phyloP scores from a whole-genome alignment of 2,329 filamentous ascomycete genomes.

The Phoma sp. region DNA sequence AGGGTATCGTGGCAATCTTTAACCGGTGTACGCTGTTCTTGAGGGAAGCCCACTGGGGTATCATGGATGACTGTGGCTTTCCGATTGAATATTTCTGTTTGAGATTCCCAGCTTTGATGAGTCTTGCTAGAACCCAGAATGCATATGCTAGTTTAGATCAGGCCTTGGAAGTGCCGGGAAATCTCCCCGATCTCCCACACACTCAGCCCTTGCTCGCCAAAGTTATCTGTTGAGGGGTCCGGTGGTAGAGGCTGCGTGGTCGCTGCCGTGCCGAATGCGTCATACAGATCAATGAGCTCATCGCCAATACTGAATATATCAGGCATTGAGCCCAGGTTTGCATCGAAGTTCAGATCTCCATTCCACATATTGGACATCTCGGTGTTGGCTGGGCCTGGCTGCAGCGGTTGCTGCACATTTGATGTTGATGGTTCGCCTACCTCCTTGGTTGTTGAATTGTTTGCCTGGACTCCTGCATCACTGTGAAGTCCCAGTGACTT shows the following conservation, averaged over 20 bases:
- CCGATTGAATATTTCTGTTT: too few species aligned
- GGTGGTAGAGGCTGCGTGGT: conserved; percentile 1
- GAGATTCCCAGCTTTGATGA: too few species aligned
- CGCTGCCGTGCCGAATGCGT: conserved; percentile 16
- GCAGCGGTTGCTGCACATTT: neutral
- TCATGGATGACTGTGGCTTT: too few species aligned
- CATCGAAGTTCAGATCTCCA: conserved; percentile 2
- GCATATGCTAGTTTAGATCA: conserved; percentile 2
- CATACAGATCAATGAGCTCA: conserved; percentile 20
- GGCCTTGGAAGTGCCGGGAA: conserved; percentile 20
- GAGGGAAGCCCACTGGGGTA: too few species aligned
- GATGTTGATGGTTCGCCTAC: neutral
- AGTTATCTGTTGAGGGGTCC: conserved; percentile 1
- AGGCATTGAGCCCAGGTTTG: conserved; percentile 17
- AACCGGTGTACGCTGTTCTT: too few species aligned
- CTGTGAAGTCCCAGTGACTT: conserved; percentile 18
- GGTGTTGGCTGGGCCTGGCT: neutral
- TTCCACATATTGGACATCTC: conserved; percentile 7
- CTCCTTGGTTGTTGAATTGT: neutral
- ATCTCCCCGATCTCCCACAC: conserved; percentile 20
- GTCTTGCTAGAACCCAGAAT: too few species aligned
- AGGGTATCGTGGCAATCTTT: too few species aligned
- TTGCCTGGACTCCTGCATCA: neutral
- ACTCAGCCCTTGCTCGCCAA: conserved; percentile 13
- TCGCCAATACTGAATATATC: conserved; percentile 22